Evolutionary conservation across 2,329 filamentous ascomycete genomes (phyloP).

Genomic region (Fusarium buxicola): DNA sequence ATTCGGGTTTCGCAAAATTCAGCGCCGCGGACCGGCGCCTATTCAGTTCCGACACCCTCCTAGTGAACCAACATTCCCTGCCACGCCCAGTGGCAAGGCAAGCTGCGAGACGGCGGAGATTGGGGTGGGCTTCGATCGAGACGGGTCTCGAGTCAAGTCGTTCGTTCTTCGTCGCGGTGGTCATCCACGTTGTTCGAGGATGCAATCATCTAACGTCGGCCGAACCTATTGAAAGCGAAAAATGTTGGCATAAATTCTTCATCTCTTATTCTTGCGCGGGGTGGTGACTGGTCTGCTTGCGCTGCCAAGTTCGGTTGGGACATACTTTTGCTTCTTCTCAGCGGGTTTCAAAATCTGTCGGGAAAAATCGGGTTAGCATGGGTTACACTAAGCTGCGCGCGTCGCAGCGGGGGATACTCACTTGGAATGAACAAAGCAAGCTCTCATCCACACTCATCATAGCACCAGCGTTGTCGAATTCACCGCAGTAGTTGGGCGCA

Average conservation of each 20-base stretch:
- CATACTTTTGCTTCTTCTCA: conserved; percentile 99
- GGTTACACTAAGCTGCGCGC: neutral
- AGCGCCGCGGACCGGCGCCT: conserved; percentile 43
- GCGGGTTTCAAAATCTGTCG: conserved; percentile 95
- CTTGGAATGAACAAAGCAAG: conserved; percentile 98
- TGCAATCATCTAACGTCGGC: conserved; percentile 79
- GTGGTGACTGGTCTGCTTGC: conserved; percentile 44
- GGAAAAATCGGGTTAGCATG: conserved; percentile 18
- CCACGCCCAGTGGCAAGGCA: conserved; percentile 45
- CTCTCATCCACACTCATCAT: conserved; percentile 99
- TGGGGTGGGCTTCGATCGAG: conserved; percentile 42
- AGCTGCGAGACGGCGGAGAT: conserved; percentile 47
- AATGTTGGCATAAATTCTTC: conserved; percentile 67
- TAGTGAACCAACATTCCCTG: conserved; percentile 47
- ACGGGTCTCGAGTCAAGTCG: conserved; percentile 39
- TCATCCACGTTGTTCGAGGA: conserved; percentile 43
- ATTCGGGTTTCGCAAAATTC: conserved; percentile 48
- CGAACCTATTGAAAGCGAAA: conserved; percentile 86
- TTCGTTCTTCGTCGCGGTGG: conserved; percentile 40
- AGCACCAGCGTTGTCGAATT: conserved; percentile 98
- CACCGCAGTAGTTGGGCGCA: conserved; percentile 98
- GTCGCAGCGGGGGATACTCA: conserved; percentile 53
- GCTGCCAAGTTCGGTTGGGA: conserved; percentile 78
- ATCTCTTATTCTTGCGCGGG: conserved; percentile 41
- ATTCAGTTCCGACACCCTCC: conserved; percentile 46